Evolutionary conservation across 108 stramenopile genomes (phyloP).

Genomic region (Cyclotella cryptica): DNA sequence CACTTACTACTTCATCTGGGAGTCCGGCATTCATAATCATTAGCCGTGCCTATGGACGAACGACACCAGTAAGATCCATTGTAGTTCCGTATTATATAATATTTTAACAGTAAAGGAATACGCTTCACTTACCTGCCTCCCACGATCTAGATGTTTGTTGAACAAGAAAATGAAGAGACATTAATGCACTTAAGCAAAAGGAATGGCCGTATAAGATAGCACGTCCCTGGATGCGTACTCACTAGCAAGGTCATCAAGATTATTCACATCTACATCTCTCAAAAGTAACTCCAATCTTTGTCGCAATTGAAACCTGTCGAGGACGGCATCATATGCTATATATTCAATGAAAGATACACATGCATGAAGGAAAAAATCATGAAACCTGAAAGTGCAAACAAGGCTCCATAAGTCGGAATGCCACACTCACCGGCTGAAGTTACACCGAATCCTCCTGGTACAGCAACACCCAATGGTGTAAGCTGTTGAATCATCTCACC

Average conservation of each 20-base stretch:
- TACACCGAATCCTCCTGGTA: slow-evolving; percentile 49
- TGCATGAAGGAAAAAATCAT: neutral
- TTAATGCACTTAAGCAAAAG: neutral
- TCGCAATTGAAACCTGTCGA: slow-evolving; percentile 41
- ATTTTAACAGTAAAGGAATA: neutral
- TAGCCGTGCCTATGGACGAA: slow-evolving; percentile 40
- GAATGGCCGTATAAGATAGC: neutral
- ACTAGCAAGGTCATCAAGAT: slow-evolving; percentile 48
- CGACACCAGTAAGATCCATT: neutral
- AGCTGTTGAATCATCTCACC: slow-evolving; percentile 57
- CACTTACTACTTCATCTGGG: slow-evolving; percentile 34
- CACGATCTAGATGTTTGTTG: neutral
- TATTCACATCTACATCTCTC: slow-evolving; percentile 34
- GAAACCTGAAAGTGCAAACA: neutral
- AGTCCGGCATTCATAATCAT: slow-evolving; percentile 56
- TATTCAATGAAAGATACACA: neutral
- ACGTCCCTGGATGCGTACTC: neutral
- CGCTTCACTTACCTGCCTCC: slow-evolving; percentile 3
- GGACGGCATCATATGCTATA: slow-evolving; percentile 38
- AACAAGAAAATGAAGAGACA: neutral
- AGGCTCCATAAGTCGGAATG: neutral
- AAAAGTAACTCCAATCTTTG: slow-evolving; percentile 41
- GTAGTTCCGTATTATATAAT: neutral
- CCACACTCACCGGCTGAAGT: slow-evolving; percentile 8
- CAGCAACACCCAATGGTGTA: slow-evolving; percentile 34